Evolutionary conservation across 1,139 yeast species (phyloP), one percentile per base, ranked within the genome.

Genomic region (Geotrichum aggregatum): DNA sequence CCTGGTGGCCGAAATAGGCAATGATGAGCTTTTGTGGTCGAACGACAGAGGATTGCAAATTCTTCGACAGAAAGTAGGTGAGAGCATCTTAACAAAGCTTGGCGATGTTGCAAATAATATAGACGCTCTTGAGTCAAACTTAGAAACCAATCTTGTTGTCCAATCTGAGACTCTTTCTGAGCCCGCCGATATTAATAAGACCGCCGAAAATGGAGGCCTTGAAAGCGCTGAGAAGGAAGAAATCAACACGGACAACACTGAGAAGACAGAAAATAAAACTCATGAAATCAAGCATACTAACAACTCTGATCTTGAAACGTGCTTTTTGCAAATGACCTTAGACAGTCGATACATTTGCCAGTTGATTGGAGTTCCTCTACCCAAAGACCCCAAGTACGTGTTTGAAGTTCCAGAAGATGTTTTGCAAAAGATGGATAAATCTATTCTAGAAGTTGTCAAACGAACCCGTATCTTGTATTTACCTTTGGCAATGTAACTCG

Each of bases 11-110:
- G 22, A 48, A 3, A 26, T 59, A 10, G 62, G 62, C 11, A 56
- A 55, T 30, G 62, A 59, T 38, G 54, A 56, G 18, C 43, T 59
- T 7, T 28, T 59, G 2, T 58, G 61, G 59, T 33, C 45, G 18
- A 43, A 52, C 22, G 48, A 47, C 11, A 39, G 39, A 8, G 54
- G 57, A 3, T 26, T 54, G 7, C 18, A 33, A 16, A 24, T 47
- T 14, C n/a, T 58, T 8, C 54, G 55, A 10, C 28, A 50, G 34
- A 36, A 36, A 24, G 46, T 56, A 8, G 47, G 47, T 21, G 24
- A 31, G 2, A 34, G 31, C 11, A 31, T 54, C 18, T 14, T 54
- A 3, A 35, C 3, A 16, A 36, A 34, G n/a, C 52, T 34, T 28
- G 33, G 30, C n/a, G 19, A 33, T 11, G 39, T 26, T 36, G 21